These are phyloP conservation scores for Melanomma pulvis-pyrius DNA, from an alignment of 495 filamentous ascomycete species.

Conservation along the genomic window DNA sequence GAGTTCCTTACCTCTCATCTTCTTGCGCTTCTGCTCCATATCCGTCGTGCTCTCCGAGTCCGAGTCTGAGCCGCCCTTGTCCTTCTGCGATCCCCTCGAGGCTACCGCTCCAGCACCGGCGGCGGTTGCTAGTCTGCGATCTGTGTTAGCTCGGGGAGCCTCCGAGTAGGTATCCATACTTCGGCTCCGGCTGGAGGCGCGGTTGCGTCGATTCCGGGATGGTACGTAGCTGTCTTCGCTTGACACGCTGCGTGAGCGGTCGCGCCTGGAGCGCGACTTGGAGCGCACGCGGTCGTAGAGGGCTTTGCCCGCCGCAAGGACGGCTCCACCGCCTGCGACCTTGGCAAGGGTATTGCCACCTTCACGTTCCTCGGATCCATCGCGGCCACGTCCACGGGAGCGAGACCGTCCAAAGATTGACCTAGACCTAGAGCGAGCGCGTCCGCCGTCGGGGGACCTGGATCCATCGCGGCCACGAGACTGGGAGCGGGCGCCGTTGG, in stretches of 20 bases:
- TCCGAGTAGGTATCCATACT: conserved; percentile 33
- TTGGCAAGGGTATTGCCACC: conserved; percentile 57
- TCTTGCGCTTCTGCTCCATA: conserved; percentile 72
- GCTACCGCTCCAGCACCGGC: conserved; percentile 21
- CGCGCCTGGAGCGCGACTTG: conserved; percentile 56
- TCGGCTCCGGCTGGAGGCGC: conserved; percentile 27
- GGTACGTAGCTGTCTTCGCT: conserved; percentile 62
- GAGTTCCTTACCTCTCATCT: conserved; percentile 82
- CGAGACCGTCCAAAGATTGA: conserved; percentile 32
- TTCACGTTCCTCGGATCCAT: conserved; percentile 43
- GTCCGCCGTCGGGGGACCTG: conserved; percentile 26
- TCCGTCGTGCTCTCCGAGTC: conserved; percentile 75
- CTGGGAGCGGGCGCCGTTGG: conserved; percentile 64
- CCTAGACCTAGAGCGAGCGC: conserved; percentile 14
- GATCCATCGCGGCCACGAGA: conserved; percentile 45
- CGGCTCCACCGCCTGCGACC: conserved; percentile 76
- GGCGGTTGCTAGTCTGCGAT: conserved; percentile 28
- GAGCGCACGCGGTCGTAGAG: conserved; percentile 67
- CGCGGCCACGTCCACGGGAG: conserved; percentile 38
- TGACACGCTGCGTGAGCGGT: conserved; percentile 46
- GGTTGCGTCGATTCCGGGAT: conserved; percentile 42
- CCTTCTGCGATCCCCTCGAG: conserved; percentile 43
- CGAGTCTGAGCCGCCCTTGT: conserved; percentile 54
- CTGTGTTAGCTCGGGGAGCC: conserved; percentile 28
- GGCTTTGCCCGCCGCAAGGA: conserved; percentile 80